A percentile compares a stretch with the other conserved stretches of the same genome.
Conservation (phyloP, 1,284 basidiomycete species). For the Sanghuangporus baumii region DNA sequence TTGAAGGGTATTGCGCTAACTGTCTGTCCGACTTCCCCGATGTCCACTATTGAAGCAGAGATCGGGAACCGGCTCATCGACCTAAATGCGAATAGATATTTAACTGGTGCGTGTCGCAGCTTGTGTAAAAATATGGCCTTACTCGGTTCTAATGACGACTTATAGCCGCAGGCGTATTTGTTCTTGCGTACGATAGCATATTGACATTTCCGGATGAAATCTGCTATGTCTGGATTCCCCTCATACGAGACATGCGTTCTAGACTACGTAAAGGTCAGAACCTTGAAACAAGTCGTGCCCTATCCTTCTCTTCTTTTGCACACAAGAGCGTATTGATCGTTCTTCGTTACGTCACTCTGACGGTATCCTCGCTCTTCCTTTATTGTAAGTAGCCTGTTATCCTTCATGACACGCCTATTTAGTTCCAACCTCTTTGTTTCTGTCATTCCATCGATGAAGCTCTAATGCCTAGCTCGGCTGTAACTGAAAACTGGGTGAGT, state of each 20-base stretch:
- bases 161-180: conserved; percentile 1
- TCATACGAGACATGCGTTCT: not conserved
- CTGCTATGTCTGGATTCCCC: not conserved
- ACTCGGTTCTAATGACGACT: not conserved
- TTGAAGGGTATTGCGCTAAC: too few species aligned
- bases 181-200: conserved; percentile 5
- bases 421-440: too few species aligned
- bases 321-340: not conserved
- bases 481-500: not conserved
- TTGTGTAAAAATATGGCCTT: not conserved
- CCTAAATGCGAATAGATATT: not conserved
- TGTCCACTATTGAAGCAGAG: too few species aligned
- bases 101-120: not conserved
- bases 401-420: too few species aligned
- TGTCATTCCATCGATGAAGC: not conserved
- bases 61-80: not conserved
- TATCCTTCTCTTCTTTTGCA: not conserved
- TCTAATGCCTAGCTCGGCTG: not conserved
- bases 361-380: not conserved
- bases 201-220: conserved; percentile 6
- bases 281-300: too few species aligned
- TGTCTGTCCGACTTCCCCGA: too few species aligned
- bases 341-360: not conserved
- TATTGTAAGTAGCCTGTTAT: not conserved
- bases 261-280: too few species aligned